These are phyloP conservation scores for Xylaria acuta DNA, from an alignment of 495 filamentous ascomycete genomes.

Conservation along the genomic window DNA sequence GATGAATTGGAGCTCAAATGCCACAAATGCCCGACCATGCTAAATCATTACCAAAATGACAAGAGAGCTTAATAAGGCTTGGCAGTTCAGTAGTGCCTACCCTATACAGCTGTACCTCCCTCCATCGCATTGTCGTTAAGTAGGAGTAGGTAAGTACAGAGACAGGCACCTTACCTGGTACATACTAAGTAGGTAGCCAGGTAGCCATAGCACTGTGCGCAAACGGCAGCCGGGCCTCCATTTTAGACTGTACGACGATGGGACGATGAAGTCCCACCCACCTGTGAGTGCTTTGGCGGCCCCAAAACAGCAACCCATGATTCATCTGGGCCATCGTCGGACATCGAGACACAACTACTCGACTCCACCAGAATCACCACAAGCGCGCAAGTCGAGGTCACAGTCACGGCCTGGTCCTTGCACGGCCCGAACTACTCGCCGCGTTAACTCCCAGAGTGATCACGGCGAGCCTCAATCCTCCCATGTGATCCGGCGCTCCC, in stretches of 20 bases:
- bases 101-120: too few species aligned
- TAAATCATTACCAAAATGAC: not conserved
- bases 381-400: conserved; percentile 15
- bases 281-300: not conserved
- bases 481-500: conserved; percentile 20
- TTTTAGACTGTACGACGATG: not conserved
- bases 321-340: conserved; percentile 1
- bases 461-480: conserved; percentile 23
- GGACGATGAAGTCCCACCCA: not conserved
- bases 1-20: not conserved
- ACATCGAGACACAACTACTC: conserved; percentile 11
- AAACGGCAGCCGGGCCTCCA: too few species aligned
- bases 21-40: not conserved
- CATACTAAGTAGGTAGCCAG: not conserved
- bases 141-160: not conserved
- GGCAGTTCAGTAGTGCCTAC: not conserved
- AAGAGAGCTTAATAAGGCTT: not conserved
- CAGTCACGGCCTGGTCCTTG: not conserved
- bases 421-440: conserved; percentile 2
- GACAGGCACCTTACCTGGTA: too few species aligned
- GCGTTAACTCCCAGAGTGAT: conserved; percentile 14
- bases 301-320: conserved; percentile 8
- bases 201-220: not conserved
- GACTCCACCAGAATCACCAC: conserved; percentile 15
- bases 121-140: not conserved